Evolutionary conservation across 345 rosid genomes (phyloP), one percentile per base, ranked within the genome.

Genomic region (Boechera divaricarpa): DNA sequence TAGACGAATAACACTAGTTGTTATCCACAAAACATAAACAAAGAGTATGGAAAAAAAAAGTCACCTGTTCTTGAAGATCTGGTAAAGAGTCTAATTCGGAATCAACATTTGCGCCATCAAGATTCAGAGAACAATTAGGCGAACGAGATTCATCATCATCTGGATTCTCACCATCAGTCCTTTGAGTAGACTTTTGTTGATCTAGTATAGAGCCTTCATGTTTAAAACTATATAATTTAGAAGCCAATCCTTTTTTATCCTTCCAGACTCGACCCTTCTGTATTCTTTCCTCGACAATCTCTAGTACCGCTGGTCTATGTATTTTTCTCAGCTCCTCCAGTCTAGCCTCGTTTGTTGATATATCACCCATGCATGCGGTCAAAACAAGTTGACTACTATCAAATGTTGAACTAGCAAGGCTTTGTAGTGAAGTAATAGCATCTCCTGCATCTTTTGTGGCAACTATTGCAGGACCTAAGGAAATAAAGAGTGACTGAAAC

Each of bases 371-470:
- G 74, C 96, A 88, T 62, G 99, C 96, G 52, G 93, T 91, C 63
- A 91, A 77, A 81, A 95, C 88, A 76, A 95, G 96, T 82, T 95
- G 98, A 78, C 99, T 95, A 82, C 97, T 88, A 80, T 95, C 99
- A 81, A 95, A 95, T 77, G 98, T 92, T 74, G 99, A 95, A 63
- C 97, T 90, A 53, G 90, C 74, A 75, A 95, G 98, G 52, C 97
- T 85, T 76, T 95, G 97, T 70, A 95, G 76, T 77, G 88, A 80
- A 70, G 91, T 95, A 36, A 92, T 86, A 38, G 94, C 98, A 85
- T 95, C 98, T 67, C 97, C 97, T 59, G 98, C 96, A 79, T 95
- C 99, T 80, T 86, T 81, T 55, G 97, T 84, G 11, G 97, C 89
- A 68, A 87, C 85, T 60, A 95, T 74, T n/a, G 97, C 90, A 80